Conservation (phyloP, 1,284 basidiomycete genomes). For the Tylopilus orsonianus region DNA sequence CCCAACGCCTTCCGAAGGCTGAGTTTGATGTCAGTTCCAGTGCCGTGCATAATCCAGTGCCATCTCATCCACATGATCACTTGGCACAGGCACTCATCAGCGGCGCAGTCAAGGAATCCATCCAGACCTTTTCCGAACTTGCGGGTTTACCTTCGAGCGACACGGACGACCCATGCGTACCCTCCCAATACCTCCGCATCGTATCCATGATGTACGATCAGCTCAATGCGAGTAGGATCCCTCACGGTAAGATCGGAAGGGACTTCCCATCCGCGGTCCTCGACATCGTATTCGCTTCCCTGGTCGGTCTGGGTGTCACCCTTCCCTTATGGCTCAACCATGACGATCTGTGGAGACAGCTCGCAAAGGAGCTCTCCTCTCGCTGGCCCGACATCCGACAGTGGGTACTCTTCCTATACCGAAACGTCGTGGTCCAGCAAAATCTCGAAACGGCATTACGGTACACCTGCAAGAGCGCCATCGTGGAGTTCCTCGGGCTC, state of each 20-base stretch:
- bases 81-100: constrained; percentile 16
- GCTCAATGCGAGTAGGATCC: constrained; percentile 24
- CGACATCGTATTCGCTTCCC: constrained; percentile 14
- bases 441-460: constrained; percentile 12
- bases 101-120: constrained; percentile 11
- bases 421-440: constrained; percentile 11
- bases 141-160: constrained; percentile 12
- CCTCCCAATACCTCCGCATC: constrained; percentile 26
- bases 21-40: constrained; percentile 23
- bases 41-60: background rate
- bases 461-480: constrained; percentile 23
- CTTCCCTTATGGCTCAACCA: constrained; percentile 27
- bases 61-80: background rate
- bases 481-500: constrained; percentile 30
- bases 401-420: constrained; percentile 29
- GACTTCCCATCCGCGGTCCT: constrained; percentile 11
- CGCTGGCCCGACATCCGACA: constrained; percentile 28
- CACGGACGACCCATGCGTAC: constrained; percentile 10
- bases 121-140: constrained; percentile 18
- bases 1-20: constrained; percentile 2
- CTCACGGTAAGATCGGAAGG: constrained; percentile 3
- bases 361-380: constrained; percentile 14
- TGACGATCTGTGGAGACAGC: constrained; percentile 14
- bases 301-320: constrained; percentile 23
- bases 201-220: constrained; percentile 23